Base-by-base conservation (phyloP, 2,329 filamentous ascomycete species). In the Coniochaeta pulveracea region DNA sequence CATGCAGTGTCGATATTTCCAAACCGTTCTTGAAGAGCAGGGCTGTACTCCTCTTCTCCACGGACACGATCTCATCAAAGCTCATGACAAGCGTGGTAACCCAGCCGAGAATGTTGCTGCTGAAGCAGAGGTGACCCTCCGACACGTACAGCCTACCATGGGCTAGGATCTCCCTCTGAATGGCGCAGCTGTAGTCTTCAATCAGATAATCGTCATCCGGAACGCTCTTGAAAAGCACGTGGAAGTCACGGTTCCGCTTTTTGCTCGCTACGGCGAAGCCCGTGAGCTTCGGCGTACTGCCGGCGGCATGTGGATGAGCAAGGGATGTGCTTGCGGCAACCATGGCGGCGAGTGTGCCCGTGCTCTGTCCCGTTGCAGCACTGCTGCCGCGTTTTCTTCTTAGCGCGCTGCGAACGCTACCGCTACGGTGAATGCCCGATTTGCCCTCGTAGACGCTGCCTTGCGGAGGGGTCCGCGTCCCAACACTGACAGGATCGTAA, bases 51-150 rank as follows among this genome's bases (percentile, higher is more conserved):
- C 93, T 83, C 62, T 96, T 96, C 58, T 98, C 91, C 6, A 98
- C 83, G 1, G 89, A 86, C 14, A 96, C 85, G 37, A 98, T 85
- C 56, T 98, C 91, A 50, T 98, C 91, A 52, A 98, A 98, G 55
- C 86, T 93, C 63, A 98, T 94, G 34, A 98, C 89, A 26, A 98
- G 65, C 2, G 91, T 98, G 0, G 91, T 98, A 15, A 93, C 83
- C 91, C 91, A 98, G 34, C 91, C 91, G 29, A 98, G 73, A 43
- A 98, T 98, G 52, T 98, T 98, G 64, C 91, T 96, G 49, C 88
- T 95, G 58, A 98, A 98, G 63, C 91, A 98, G 29, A 98, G 76
- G 52, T 98, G 89, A 9, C 89, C 88, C 59, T 98, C 91, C 0
- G 91, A 96, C 26, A 98, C 85, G 50, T 98, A 98, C 10, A 98